phyloP scores from a whole-genome alignment of 441 rosid species.

The Pelargonium citronellum region DNA sequence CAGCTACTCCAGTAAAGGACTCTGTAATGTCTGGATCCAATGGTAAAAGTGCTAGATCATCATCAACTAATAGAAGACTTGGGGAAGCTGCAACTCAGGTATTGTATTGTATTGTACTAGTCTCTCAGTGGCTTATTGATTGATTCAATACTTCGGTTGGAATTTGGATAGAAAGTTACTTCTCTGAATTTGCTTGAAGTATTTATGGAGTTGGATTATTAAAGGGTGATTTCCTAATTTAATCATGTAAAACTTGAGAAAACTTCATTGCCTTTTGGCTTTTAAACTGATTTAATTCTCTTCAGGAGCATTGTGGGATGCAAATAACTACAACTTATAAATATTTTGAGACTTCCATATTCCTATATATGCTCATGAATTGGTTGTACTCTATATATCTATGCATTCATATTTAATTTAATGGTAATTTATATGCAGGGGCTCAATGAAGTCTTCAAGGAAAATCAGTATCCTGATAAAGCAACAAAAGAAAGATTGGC shows the following conservation, averaged over 20 bases:
- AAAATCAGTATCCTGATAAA: conserved; percentile 66
- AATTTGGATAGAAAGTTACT: not conserved
- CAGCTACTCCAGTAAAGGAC: not conserved
- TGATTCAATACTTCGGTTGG: not conserved
- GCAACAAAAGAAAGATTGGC: conserved; percentile 55
- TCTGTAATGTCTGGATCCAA: conserved; percentile 27
- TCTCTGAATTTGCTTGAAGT: too few species aligned
- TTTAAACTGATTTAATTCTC: too few species aligned
- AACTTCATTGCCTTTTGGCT: too few species aligned
- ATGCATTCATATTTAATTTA: not conserved
- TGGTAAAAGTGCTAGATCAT: conserved; percentile 29
- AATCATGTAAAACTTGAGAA: too few species aligned
- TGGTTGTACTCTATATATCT: too few species aligned
- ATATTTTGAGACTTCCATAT: too few species aligned
- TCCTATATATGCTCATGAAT: too few species aligned
- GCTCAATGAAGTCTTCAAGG: conserved; percentile 45
- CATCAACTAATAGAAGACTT: conserved; percentile 36
- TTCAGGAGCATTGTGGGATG: too few species aligned
- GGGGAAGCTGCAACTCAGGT: conserved; percentile 66
- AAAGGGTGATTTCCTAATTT: too few species aligned
- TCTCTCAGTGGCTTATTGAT: not conserved
- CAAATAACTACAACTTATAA: too few species aligned
- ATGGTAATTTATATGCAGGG: conserved; percentile 37
- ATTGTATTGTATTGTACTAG: conserved; percentile 11
- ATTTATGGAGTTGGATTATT: too few species aligned